These are phyloP conservation scores for Erodium trifolium DNA, from an alignment of 441 rosid genomes.

Conservation along the genomic window DNA sequence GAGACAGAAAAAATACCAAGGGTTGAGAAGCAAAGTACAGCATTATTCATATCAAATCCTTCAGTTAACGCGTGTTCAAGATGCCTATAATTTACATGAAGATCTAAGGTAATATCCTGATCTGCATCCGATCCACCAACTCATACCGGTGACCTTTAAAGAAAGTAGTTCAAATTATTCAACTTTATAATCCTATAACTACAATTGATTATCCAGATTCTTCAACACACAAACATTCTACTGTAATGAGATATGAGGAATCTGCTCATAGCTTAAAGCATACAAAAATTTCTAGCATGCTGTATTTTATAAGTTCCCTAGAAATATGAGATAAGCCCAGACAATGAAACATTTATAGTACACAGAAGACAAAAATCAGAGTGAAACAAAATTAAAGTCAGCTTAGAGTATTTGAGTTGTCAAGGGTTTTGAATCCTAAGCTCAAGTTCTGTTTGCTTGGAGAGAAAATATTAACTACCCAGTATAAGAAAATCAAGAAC, in stretches of 20 bases:
- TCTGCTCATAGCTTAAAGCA: neutral
- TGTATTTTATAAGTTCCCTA: neutral
- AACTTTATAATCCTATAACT: too few species aligned
- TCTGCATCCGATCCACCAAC: neutral
- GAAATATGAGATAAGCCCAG: neutral
- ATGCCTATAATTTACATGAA: neutral
- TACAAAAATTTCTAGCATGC: neutral
- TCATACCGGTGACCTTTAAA: neutral
- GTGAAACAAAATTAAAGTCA: neutral
- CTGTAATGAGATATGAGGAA: neutral
- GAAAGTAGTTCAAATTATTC: neutral
- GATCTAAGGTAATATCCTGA: neutral
- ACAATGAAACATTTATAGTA: neutral
- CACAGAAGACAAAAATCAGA: neutral
- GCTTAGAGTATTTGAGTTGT: neutral
- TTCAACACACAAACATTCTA: neutral
- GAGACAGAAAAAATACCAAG: neutral
- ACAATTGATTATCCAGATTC: neutral
- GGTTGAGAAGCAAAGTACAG: neutral
- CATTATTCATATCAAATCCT: neutral
- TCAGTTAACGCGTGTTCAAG: neutral
- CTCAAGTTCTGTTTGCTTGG: neutral
- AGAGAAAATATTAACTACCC: neutral
- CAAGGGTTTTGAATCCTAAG: neutral
- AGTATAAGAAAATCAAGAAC: neutral